Conservation (phyloP, 805 yeast species). For the Candida takata region DNA sequence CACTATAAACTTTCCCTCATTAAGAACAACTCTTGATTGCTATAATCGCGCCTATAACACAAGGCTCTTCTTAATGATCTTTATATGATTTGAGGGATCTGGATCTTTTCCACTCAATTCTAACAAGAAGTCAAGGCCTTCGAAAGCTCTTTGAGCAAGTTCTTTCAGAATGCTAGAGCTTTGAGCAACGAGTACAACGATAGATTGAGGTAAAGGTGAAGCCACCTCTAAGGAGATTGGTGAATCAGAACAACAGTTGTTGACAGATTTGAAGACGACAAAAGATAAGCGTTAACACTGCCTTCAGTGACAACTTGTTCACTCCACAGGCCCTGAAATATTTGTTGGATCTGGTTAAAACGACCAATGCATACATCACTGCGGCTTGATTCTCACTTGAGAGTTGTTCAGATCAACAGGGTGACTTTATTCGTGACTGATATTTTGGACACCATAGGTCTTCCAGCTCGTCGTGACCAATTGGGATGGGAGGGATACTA, state of each 20-base stretch:
- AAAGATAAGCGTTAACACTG: slow-evolving; percentile 58
- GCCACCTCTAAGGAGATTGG: slow-evolving; percentile 58
- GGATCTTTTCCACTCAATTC: too few species aligned
- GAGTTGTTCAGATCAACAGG: slow-evolving; percentile 59
- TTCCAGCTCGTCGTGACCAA: slow-evolving; percentile 57
- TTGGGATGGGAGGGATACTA: slow-evolving; percentile 73
- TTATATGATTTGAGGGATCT: too few species aligned
- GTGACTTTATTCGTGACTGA: slow-evolving; percentile 64
- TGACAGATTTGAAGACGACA: slow-evolving; percentile 40
- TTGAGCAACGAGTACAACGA: slow-evolving; percentile 59
- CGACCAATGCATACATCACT: slow-evolving; percentile 65
- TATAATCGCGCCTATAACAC: too few species aligned
- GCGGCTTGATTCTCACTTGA: slow-evolving; percentile 42
- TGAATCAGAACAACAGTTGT: slow-evolving; percentile 46
- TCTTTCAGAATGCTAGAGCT: slow-evolving; percentile 84
- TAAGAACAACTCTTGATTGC: too few species aligned
- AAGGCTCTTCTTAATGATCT: too few species aligned
- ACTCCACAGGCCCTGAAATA: slow-evolving; percentile 68
- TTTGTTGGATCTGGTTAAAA: slow-evolving; percentile 61
- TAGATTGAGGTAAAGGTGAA: slow-evolving; percentile 37
- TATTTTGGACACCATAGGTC: slow-evolving; percentile 69
- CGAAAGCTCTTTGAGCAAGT: slow-evolving; percentile 72
- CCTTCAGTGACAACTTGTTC: slow-evolving; percentile 84
- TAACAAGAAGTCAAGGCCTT: slow-evolving; percentile 67
- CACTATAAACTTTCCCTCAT: too few species aligned